Percentiles rank a stretch among this genome's conserved stretches.
Conservation (phyloP, 2,329 filamentous ascomycete genomes). For the Aspergillus proliferans region DNA sequence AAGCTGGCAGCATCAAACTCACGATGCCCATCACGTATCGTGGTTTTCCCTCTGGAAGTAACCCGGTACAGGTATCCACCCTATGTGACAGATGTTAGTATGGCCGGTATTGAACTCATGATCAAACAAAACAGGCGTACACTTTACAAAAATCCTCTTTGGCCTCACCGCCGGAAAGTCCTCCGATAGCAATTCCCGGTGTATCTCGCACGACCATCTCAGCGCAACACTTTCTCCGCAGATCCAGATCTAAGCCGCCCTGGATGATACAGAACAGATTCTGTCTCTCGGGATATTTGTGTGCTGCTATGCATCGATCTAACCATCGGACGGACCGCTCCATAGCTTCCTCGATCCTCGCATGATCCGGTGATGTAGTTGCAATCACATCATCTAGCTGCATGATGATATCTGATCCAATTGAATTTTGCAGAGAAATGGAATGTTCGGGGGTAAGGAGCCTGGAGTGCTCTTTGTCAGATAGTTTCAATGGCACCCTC, state of each 20-base stretch:
- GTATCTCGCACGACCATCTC: conserved; percentile 89
- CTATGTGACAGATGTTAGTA: conserved; percentile 22
- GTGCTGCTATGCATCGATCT: conserved; percentile 86
- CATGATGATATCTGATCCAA: conserved; percentile 99
- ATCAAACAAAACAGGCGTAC: conserved; percentile 21
- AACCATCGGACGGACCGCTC: conserved; percentile 90
- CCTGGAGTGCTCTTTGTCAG: conserved; percentile 29
- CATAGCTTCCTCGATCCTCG: conserved; percentile 90
- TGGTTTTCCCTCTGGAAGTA: conserved; percentile 87
- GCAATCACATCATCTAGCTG: conserved; percentile 97
- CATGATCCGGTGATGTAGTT: conserved; percentile 84
- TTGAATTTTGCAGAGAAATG: conserved; percentile 90
- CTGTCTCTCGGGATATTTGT: conserved; percentile 73
- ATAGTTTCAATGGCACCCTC: not conserved
- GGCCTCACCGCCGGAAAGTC: conserved; percentile 87
- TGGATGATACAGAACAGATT: conserved; percentile 99
- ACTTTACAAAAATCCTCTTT: conserved; percentile 90
- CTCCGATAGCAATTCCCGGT: conserved; percentile 93
- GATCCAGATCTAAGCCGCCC: conserved; percentile 80
- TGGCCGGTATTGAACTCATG: not conserved
- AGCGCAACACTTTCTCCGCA: conserved; percentile 74
- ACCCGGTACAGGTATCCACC: conserved; percentile 73
- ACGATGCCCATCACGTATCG: conserved; percentile 97
- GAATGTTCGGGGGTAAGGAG: conserved; percentile 96
- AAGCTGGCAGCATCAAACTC: conserved; percentile 18